phyloP scores from a whole-genome alignment of 2,329 filamentous ascomycete species.

The Mycocentrospora acerina region DNA sequence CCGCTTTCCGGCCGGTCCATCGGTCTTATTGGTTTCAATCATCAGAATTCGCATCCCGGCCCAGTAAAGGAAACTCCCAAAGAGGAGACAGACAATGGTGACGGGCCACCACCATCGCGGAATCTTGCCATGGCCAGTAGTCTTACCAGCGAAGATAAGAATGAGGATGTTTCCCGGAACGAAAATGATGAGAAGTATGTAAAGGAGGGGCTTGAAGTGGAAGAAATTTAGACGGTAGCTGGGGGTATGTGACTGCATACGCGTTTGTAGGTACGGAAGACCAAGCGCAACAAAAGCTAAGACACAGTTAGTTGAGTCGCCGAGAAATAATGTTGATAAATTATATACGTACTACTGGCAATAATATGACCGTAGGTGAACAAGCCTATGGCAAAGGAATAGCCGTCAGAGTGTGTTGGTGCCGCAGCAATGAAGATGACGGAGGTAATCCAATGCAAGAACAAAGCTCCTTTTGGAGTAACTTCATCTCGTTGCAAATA shows the following conservation, averaged over 20 bases:
- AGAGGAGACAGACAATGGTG: slow-evolving; percentile 1
- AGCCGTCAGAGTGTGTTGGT: slow-evolving; percentile 7
- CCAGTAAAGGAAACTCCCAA: slow-evolving; percentile 6
- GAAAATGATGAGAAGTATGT: slow-evolving; percentile 1
- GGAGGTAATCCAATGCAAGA: slow-evolving; percentile 7
- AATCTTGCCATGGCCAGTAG: slow-evolving; percentile 1
- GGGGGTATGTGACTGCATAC: not conserved
- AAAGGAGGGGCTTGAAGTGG: slow-evolving; percentile 1
- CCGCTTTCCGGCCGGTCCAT: not conserved
- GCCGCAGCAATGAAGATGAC: slow-evolving; percentile 3
- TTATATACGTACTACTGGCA: slow-evolving; percentile 4
- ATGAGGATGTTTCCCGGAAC: slow-evolving; percentile 2
- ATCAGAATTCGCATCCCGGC: slow-evolving; percentile 1
- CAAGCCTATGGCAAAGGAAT: slow-evolving; percentile 9
- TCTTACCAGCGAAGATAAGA: slow-evolving; percentile 1
- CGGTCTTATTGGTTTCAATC: not conserved
- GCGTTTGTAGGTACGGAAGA: slow-evolving; percentile 2
- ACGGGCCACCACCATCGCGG: slow-evolving; percentile 8
- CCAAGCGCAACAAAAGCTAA: slow-evolving; percentile 5
- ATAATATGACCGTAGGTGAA: slow-evolving; percentile 11
- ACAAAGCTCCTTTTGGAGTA: slow-evolving; percentile 6
- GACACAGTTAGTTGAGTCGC: not conserved
- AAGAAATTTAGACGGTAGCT: slow-evolving; percentile 3
- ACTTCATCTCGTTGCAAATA: slow-evolving; percentile 2
- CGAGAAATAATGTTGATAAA: not conserved